Base-by-base conservation (phyloP, 2,329 filamentous ascomycete species). In the Penicillium sp. region DNA sequence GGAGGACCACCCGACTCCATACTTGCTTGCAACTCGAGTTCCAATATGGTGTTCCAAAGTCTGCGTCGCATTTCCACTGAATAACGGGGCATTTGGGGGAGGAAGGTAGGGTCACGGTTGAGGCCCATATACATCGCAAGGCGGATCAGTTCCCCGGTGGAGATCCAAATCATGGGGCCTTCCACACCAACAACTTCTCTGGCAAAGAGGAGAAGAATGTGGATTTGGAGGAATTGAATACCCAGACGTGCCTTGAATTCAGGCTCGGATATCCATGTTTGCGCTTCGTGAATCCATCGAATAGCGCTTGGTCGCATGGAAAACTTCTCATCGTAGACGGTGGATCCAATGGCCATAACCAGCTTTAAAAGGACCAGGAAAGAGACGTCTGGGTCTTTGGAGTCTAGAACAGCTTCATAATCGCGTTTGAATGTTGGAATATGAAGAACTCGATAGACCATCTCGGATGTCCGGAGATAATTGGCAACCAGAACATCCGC, bases 311-410 rank as follows among this genome's bases (percentile, higher is more conserved):
- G 23, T 1, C 82, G 77, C 31, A 85, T 59, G 0, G 80, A 80
- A 52, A 83, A 85, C 0, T 68, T 55, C 0, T 80, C 75, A 48
- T 86, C 81, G 52, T 82, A 79, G 0, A 73, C 71, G 0, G 73
- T 65, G 0, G 82, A 77, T 0, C 84, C 85, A 16, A 87, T 78
- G 0, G 85, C 83, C 3, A 87, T 67, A 0, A 86, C 77, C 0
- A 87, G 70, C 59, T 86, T 85, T 2, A 87, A 58, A 42, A 83
- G 83, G 13, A 85, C 73, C 1, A 84, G 45, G 46, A 86, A 86
- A 0, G 69, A 71, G 1, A 67, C 69, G 36, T 79, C 74, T 0
- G 72, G 64, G 0, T 54, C 28, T 9, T 58, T 39, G 0, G 59
- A 45, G 1, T 31, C 33, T 83, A 83, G 87, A 0, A 83, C 58